phyloP scores from a whole-genome alignment of 2,329 filamentous ascomycete genomes.

The Aureobasidium pullulans region DNA sequence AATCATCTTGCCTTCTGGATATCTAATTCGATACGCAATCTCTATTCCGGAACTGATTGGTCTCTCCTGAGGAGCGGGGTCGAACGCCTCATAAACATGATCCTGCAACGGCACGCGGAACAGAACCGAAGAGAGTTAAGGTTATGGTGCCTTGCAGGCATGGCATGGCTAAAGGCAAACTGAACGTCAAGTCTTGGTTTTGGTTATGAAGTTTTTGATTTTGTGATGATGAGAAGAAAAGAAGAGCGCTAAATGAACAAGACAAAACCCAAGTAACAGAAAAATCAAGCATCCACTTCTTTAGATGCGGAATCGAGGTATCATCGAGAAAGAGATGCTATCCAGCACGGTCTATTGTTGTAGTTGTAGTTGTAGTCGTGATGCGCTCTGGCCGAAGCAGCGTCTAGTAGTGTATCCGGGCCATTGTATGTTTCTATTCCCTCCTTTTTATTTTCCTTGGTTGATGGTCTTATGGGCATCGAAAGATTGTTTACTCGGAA shows the following conservation, averaged over 20 bases:
- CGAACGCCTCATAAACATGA: no score
- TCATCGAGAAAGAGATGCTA: conserved; percentile 1
- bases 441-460: not conserved
- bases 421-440: conserved; percentile 1
- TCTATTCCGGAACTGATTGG: no score
- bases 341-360: not conserved
- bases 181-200: no score
- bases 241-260: not conserved
- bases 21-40: no score
- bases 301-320: not conserved
- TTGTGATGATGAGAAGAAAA: no score
- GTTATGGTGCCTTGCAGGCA: no score
- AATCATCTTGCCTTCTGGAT: no score
- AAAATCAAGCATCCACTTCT: not conserved
- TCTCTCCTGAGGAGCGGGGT: no score
- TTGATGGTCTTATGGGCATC: not conserved
- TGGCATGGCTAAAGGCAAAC: no score
- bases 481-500: conserved; percentile 23
- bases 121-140: no score
- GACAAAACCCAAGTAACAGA: not conserved
- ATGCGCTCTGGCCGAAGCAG: not conserved
- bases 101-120: no score
- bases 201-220: no score
- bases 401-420: not conserved
- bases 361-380: not conserved